phyloP scores from a whole-genome alignment of 2,329 filamentous ascomycete species.

The Aaosphaeria arxii region DNA sequence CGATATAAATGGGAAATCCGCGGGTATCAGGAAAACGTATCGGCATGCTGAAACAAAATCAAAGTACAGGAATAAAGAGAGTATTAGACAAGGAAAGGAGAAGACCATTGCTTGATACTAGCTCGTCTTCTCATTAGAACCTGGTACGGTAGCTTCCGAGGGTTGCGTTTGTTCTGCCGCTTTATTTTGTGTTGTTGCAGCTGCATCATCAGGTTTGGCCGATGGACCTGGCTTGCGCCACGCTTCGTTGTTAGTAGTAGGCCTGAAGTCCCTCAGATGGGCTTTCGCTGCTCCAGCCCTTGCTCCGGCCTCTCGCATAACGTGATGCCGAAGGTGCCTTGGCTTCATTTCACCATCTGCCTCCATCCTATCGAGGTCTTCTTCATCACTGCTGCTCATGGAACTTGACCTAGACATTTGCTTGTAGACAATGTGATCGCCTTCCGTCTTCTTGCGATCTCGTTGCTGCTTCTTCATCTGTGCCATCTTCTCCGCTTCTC shows the following conservation, averaged over 20 bases:
- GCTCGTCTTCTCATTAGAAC: too few relatives aligned
- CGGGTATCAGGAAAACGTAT: too few relatives aligned
- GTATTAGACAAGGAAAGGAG: too few relatives aligned
- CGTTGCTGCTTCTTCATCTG: slow-evolving; percentile 75
- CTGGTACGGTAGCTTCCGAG: too few relatives aligned
- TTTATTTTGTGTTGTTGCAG: background rate
- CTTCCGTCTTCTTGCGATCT: slow-evolving; percentile 66
- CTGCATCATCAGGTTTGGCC: slow-evolving; percentile 10
- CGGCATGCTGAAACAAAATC: too few relatives aligned
- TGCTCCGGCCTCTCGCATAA: slow-evolving; percentile 20
- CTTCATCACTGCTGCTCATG: slow-evolving; percentile 56
- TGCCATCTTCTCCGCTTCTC: slow-evolving; percentile 68
- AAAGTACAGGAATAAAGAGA: too few relatives aligned
- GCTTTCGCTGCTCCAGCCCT: slow-evolving; percentile 21
- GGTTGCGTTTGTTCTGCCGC: background rate
- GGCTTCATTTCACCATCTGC: slow-evolving; percentile 16
- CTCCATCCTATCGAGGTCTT: slow-evolving; percentile 50
- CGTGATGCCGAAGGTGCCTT: slow-evolving; percentile 25
- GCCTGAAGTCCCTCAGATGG: slow-evolving; percentile 22
- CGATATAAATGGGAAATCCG: too few relatives aligned
- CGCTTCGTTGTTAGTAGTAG: slow-evolving; percentile 19
- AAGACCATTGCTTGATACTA: too few relatives aligned
- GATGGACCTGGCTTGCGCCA: slow-evolving; percentile 18
- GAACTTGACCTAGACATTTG: slow-evolving; percentile 48
- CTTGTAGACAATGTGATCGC: slow-evolving; percentile 52